Conservation (phyloP, 148 eudicot genomes). For the Vaccinium vitisidaea region DNA sequence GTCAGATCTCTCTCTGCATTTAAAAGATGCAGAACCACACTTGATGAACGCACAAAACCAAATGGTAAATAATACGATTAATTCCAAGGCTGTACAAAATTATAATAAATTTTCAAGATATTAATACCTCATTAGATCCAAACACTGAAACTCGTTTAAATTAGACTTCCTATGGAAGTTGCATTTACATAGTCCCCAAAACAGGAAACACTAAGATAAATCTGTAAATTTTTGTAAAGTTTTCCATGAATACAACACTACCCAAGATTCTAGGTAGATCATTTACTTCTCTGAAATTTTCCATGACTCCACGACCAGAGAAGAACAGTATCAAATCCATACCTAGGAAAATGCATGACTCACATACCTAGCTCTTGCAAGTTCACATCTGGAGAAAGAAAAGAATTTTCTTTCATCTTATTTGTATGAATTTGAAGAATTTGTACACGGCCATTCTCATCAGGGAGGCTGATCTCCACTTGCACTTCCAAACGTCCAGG, state of each 20-base stretch:
- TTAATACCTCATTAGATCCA: background rate
- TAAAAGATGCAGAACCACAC: background rate
- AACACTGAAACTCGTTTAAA: background rate
- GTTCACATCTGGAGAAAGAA: slow-evolving; percentile 83
- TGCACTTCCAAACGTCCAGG: slow-evolving; percentile 99
- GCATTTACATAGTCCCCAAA: background rate
- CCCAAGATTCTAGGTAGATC: background rate
- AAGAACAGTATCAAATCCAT: background rate
- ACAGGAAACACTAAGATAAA: background rate
- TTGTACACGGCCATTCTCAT: slow-evolving; percentile 92
- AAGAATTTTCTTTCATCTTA: slow-evolving; percentile 97
- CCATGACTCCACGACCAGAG: background rate
- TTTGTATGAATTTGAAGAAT: slow-evolving; percentile 95
- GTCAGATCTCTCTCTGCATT: background rate
- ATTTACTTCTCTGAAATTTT: background rate
- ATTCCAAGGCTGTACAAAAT: background rate
- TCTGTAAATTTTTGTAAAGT: background rate
- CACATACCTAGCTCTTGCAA: slow-evolving; percentile 84
- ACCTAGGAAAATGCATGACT: background rate
- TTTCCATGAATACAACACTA: background rate
- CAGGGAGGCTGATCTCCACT: slow-evolving; percentile 98
- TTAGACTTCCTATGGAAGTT: background rate
- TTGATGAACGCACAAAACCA: background rate
- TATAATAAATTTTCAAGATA: background rate
- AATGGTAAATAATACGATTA: background rate